Percentiles rank a stretch among this genome's conserved stretches.
Evolutionary conservation across 192 early-diverging fungal genomes (phyloP).

Genomic region (Backusella parvicylindrica): DNA sequence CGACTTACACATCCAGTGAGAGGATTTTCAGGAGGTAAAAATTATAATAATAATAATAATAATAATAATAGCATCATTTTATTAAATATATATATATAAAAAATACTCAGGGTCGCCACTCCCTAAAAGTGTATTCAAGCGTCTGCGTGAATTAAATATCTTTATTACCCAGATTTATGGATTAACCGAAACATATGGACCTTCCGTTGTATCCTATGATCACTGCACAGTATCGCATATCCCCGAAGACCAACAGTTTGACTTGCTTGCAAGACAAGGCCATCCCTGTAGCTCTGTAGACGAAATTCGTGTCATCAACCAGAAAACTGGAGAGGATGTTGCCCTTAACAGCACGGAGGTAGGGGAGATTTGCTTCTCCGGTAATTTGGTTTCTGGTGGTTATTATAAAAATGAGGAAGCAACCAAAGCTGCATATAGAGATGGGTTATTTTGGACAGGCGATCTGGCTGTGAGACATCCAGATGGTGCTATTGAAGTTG

Average conservation of each 20-base stretch:
- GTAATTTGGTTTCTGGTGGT: conserved; percentile 56
- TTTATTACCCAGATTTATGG: conserved; percentile 58
- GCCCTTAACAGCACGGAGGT: conserved; percentile 46
- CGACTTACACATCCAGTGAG: conserved; percentile 13
- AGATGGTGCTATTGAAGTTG: conserved; percentile 56
- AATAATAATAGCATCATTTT: background rate
- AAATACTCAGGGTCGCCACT: conserved; percentile 53
- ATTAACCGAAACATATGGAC: conserved; percentile 59
- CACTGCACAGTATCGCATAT: conserved; percentile 30
- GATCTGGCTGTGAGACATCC: conserved; percentile 57
- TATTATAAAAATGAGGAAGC: conserved; percentile 48
- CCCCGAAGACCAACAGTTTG: conserved; percentile 26
- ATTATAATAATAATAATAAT: no score
- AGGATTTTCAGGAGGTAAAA: conserved; percentile 20
- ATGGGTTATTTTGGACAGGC: conserved; percentile 56
- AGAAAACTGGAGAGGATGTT: conserved; percentile 37
- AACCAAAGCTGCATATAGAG: conserved; percentile 47
- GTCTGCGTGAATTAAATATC: conserved; percentile 48
- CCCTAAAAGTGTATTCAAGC: conserved; percentile 41
- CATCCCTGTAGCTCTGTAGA: conserved; percentile 43
- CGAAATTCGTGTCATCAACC: conserved; percentile 48
- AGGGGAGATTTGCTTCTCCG: conserved; percentile 54
- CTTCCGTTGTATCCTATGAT: conserved; percentile 37
- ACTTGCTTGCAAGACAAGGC: conserved; percentile 50
- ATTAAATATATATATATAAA: conserved; percentile 18